Percentiles rank a stretch among this genome's conserved stretches.
Evolutionary conservation across 805 yeast genomes (phyloP).

Genomic region (Vanderwaltozyma yarrowii): DNA sequence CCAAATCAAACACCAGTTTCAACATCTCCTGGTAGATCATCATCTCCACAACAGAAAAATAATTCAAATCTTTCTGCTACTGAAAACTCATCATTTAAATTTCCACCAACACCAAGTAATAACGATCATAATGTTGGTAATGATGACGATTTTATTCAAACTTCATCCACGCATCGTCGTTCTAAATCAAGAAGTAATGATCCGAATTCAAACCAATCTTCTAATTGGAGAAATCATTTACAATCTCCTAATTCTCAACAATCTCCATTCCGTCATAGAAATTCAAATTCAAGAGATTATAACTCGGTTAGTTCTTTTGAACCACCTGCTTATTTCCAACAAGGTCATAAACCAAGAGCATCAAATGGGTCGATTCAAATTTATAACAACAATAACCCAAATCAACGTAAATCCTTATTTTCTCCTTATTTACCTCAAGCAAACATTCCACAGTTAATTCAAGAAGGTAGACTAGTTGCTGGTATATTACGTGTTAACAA

Average conservation of each 20-base stretch:
- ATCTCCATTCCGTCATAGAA: slow-evolving; percentile 28
- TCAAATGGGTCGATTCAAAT: slow-evolving; percentile 59
- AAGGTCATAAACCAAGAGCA: slow-evolving; percentile 70
- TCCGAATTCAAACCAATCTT: slow-evolving; percentile 35
- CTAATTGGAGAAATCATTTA: slow-evolving; percentile 58
- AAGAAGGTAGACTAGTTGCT: slow-evolving; percentile 84
- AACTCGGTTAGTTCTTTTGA: slow-evolving; percentile 19
- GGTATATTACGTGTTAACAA: slow-evolving; percentile 91
- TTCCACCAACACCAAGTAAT: slow-evolving; percentile 24
- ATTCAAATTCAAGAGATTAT: slow-evolving; percentile 19
- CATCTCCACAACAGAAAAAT: not conserved
- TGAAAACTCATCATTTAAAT: slow-evolving; percentile 11
- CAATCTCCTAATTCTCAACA: slow-evolving; percentile 26
- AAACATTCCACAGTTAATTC: slow-evolving; percentile 76
- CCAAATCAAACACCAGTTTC: slow-evolving; percentile 9
- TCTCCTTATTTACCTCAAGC: slow-evolving; percentile 96
- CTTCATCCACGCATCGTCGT: slow-evolving; percentile 23
- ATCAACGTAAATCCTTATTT: slow-evolving; percentile 66
- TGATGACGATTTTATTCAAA: slow-evolving; percentile 17
- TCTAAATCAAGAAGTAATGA: slow-evolving; percentile 21
- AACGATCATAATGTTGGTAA: not conserved
- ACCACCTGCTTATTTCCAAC: slow-evolving; percentile 43
- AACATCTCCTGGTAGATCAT: slow-evolving; percentile 1
- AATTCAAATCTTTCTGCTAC: not conserved
- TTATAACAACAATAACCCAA: slow-evolving; percentile 24